phyloP scores from a whole-genome alignment of 805 yeast species.

The Metschnikowia lochheadii region DNA sequence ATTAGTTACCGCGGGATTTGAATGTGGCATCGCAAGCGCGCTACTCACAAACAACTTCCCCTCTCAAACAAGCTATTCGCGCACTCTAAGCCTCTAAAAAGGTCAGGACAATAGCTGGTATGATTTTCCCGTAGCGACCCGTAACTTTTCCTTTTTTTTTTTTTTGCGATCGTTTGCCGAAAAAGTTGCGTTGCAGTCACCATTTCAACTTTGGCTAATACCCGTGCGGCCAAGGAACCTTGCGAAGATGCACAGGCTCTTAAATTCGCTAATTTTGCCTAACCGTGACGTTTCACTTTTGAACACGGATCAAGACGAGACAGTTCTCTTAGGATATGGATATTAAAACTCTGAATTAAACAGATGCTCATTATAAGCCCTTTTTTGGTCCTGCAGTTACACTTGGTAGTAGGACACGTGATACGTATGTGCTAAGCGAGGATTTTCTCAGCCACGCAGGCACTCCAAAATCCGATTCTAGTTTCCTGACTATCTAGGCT shows the following conservation, averaged over 20 bases:
- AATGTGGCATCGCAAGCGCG: not conserved
- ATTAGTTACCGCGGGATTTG: not conserved
- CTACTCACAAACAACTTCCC: not conserved
- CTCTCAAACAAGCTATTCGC: not conserved
- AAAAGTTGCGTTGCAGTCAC: not conserved
- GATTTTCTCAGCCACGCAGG: conserved; percentile 6
- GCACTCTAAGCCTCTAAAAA: not conserved
- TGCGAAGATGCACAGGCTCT: conserved; percentile 3
- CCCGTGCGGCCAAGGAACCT: conserved; percentile 2
- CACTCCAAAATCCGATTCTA: not conserved
- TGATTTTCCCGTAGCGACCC: not conserved
- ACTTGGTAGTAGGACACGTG: not conserved
- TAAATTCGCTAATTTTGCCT: not conserved
- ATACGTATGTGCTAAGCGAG: not conserved
- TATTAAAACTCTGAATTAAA: not conserved
- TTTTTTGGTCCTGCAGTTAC: not conserved
- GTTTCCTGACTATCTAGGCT: not conserved
- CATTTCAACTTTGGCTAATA: not conserved
- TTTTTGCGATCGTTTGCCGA: not conserved
- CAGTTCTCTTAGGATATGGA: not conserved
- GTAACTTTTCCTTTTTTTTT: not conserved
- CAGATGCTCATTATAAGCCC: not conserved
- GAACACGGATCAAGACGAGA: not conserved
- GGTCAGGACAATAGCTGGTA: not conserved
- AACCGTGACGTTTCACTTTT: not conserved